These are phyloP conservation scores for Sclerotinia minor DNA, from an alignment of 2,329 filamentous ascomycete species.

Conservation along the genomic window DNA sequence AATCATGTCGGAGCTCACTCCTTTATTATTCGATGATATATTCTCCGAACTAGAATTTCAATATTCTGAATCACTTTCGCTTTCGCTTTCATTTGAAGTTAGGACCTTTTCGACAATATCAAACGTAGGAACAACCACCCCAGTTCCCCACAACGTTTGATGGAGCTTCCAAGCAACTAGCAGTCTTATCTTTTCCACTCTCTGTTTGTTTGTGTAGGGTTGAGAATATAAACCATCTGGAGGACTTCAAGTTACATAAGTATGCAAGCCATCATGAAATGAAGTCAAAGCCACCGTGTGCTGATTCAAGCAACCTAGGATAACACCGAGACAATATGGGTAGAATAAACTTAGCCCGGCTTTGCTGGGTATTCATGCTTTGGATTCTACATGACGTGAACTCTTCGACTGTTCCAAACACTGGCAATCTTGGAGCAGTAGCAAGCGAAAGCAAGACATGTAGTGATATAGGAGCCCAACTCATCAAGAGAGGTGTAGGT, in stretches of 20 bases:
- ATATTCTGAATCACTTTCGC: neutral
- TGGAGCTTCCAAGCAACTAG: neutral
- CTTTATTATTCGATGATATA: neutral
- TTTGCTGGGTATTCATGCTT: slow-evolving; percentile 2
- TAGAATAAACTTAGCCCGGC: neutral
- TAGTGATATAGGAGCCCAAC: slow-evolving; percentile 52
- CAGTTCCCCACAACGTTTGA: neutral
- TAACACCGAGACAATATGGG: neutral
- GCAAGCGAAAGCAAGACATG: slow-evolving; percentile 55
- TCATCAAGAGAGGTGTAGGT: slow-evolving; percentile 50
- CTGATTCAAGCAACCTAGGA: neutral
- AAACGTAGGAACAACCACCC: neutral
- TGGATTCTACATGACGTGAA: neutral
- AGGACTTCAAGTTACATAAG: neutral
- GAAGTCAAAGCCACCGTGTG: neutral
- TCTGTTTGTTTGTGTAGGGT: neutral
- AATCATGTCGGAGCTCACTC: neutral
- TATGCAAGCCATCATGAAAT: neutral
- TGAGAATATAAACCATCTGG: neutral
- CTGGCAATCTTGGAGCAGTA: slow-evolving; percentile 47
- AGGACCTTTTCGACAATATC: too few species aligned
- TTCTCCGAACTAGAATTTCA: neutral
- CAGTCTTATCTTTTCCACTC: neutral
- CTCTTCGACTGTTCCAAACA: neutral
- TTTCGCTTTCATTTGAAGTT: neutral